Conservation (phyloP, 495 filamentous ascomycete genomes). For the Tuber borchii region DNA sequence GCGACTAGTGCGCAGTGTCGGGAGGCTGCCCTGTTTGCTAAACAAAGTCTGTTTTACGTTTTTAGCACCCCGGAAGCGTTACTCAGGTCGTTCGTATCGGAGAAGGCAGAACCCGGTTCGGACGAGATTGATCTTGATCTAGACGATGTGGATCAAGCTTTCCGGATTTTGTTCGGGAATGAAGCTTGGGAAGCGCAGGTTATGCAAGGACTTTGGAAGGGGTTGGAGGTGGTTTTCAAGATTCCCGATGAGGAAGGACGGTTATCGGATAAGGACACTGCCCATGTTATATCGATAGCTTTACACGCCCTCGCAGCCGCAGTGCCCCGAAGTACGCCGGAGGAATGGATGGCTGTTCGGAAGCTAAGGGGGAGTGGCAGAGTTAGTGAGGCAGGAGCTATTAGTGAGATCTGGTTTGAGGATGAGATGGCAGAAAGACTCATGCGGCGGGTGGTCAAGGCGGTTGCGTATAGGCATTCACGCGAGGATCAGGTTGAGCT, state of each 20-base stretch:
- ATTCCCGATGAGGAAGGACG: slow-evolving; percentile 40
- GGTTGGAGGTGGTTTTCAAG: slow-evolving; percentile 59
- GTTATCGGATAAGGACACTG: slow-evolving; percentile 52
- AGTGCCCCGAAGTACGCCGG: slow-evolving; percentile 46
- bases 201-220: slow-evolving; percentile 71
- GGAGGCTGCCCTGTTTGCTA: slow-evolving; percentile 54
- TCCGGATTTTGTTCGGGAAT: slow-evolving; percentile 34
- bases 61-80: slow-evolving; percentile 60
- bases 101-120: slow-evolving; percentile 51
- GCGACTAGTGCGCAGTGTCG: slow-evolving; percentile 40
- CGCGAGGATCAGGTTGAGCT: slow-evolving; percentile 13
- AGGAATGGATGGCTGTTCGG: slow-evolving; percentile 51
- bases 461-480: slow-evolving; percentile 44
- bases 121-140: slow-evolving; percentile 46
- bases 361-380: slow-evolving; percentile 52
- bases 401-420: slow-evolving; percentile 52
- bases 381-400: slow-evolving; percentile 43
- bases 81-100: slow-evolving; percentile 57
- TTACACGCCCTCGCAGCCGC: slow-evolving; percentile 55
- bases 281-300: slow-evolving; percentile 52
- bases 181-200: slow-evolving; percentile 48
- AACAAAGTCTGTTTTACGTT: slow-evolving; percentile 68
- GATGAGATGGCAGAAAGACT: slow-evolving; percentile 56
- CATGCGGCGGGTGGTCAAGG: slow-evolving; percentile 51
- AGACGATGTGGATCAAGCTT: slow-evolving; percentile 45